Evolutionary conservation across 139 green algal species (phyloP), one percentile per base, ranked within the genome.

Genomic region (Gonium pectorale): DNA sequence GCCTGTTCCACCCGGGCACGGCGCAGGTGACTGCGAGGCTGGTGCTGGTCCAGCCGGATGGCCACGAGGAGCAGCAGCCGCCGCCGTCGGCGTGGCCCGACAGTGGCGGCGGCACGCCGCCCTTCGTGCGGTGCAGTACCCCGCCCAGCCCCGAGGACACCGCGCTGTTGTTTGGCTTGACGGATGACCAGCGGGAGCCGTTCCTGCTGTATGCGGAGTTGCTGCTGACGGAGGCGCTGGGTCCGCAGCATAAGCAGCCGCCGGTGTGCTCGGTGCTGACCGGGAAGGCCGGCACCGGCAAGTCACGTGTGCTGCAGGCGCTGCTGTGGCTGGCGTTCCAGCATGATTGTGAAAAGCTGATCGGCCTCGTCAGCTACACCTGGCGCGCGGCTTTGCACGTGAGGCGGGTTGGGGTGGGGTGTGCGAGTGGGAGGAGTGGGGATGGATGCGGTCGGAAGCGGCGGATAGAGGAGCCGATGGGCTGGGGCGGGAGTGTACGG

Each of bases 241-340:
- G 40, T 40, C 24, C 4, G 4, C 40, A n/a, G n/a, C n/a, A n/a
- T n/a, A n/a, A 40, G 9, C 22, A 44, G 5, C 40, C 40, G 22
- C 67, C 40, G 5, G 22, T 74, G 11, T 29, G 9, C 40, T 21
- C 67, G 6, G 19, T 54, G 0, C 67, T 74, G 1, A 74, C 67
- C 6, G 67, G 67, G 21, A 56, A 74, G 40, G 26, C 67, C 5
- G 67, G 67, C 40, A 74, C 67, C 5, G 67, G 67, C 21, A 74
- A 74, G 40, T 46, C 26, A 0, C 67, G 37, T 4, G 67, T 74
- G 22, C 11, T 56, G 2, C 40, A 46, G 26, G 67, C 67, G 24
- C 67, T 74, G 67, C 67, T 74, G 40, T 74, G 67, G 67, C 43
- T 74, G 4, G 67, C 67, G 4, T 74, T 59, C 67, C 67, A 74